A percentile compares a stretch with the other conserved stretches of the same genome.
Conservation (phyloP, 1,284 basidiomycete species). For the Crucibulum parvulum region DNA sequence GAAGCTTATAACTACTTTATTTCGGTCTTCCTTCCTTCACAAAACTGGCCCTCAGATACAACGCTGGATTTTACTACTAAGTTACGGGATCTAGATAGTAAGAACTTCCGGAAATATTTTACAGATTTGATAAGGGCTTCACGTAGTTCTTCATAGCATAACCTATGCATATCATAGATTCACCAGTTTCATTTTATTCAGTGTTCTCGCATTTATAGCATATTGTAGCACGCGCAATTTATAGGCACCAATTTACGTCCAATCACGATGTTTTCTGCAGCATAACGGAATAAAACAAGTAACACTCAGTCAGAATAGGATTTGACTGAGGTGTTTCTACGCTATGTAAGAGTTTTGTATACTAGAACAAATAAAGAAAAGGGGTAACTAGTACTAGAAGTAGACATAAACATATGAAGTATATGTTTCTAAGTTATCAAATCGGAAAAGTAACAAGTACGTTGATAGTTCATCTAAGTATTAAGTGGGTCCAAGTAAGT, state of each 20-base stretch:
- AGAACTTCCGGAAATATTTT: slow-evolving; percentile 90
- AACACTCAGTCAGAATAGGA: too few species aligned
- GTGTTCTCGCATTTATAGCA: not conserved
- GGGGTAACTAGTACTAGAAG: too few species aligned
- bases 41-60: slow-evolving; percentile 85
- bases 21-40: slow-evolving; percentile 84
- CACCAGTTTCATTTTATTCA: not conserved
- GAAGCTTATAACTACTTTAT: slow-evolving; percentile 89
- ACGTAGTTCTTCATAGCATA: slow-evolving; percentile 61
- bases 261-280: not conserved
- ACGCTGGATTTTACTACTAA: slow-evolving; percentile 84
- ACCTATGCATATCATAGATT: not conserved
- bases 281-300: not conserved
- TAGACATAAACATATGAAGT: too few species aligned
- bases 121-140: slow-evolving; percentile 83
- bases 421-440: too few species aligned
- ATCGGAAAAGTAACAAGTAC: too few species aligned
- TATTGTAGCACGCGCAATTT: not conserved
- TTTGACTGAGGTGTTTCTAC: too few species aligned
- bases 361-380: too few species aligned
- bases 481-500: too few species aligned
- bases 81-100: slow-evolving; percentile 80
- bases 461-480: too few species aligned
- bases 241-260: not conserved
- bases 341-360: too few species aligned